Evolutionary conservation across 495 filamentous ascomycete species (phyloP).

Genomic region (Podospora pseudopauciseta): DNA sequence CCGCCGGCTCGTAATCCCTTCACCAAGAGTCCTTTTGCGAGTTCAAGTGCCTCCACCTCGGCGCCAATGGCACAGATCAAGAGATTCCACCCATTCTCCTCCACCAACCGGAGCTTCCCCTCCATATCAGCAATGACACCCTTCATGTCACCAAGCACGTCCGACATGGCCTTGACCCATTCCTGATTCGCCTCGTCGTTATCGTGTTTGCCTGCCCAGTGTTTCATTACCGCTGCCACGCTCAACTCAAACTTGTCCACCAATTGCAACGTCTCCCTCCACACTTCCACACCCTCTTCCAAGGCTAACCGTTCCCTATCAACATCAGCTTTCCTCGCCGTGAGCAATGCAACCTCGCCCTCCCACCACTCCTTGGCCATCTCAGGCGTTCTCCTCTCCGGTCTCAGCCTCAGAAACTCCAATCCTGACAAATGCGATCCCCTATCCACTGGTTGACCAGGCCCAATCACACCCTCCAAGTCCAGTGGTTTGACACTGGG

Average conservation of each 20-base stretch:
- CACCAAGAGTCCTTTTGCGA: slow-evolving; percentile 63
- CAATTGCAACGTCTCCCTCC: slow-evolving; percentile 65
- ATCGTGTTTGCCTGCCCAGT: slow-evolving; percentile 14
- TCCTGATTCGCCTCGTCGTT: slow-evolving; percentile 27
- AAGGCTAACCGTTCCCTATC: slow-evolving; percentile 69
- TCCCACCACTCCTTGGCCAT: slow-evolving; percentile 78
- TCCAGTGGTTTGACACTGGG: slow-evolving; percentile 49
- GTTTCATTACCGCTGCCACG: slow-evolving; percentile 54
- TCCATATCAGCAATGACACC: slow-evolving; percentile 57
- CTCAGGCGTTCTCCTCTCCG: slow-evolving; percentile 66
- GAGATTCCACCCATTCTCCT: slow-evolving; percentile 75
- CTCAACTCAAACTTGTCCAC: slow-evolving; percentile 66
- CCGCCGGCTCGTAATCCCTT: slow-evolving; percentile 40
- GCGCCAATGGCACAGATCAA: slow-evolving; percentile 85
- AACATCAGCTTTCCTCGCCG: slow-evolving; percentile 55
- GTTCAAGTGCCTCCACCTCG: slow-evolving; percentile 77
- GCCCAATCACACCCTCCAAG: slow-evolving; percentile 32
- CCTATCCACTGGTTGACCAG: background rate
- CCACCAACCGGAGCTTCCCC: slow-evolving; percentile 54
- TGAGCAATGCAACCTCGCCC: slow-evolving; percentile 56
- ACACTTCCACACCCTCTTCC: slow-evolving; percentile 78
- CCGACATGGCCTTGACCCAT: slow-evolving; percentile 25
- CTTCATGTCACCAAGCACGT: slow-evolving; percentile 55
- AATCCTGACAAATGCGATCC: slow-evolving; percentile 31
- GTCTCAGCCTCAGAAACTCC: slow-evolving; percentile 56